phyloP scores from a whole-genome alignment of 2,329 filamentous ascomycete genomes.

The Aspergillus sp. region DNA sequence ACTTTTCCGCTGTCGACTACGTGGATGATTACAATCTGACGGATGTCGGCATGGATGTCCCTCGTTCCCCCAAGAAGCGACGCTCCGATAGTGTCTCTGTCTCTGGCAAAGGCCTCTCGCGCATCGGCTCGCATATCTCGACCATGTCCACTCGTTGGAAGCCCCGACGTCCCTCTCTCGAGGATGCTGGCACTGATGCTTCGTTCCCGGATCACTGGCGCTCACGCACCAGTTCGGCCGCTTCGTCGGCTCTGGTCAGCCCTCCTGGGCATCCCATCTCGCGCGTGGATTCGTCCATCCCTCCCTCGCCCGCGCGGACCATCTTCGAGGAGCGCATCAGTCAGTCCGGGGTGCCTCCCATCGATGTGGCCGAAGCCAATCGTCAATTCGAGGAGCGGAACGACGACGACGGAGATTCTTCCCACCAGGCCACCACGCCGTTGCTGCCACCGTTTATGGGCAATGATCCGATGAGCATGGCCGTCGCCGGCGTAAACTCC shows the following conservation, averaged over 20 bases:
- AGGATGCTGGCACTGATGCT: conserved; percentile 22
- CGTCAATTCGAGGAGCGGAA: conserved; percentile 33
- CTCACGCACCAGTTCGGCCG: conserved; percentile 36
- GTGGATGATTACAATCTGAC: conserved; percentile 40
- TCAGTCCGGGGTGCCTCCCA: conserved; percentile 42
- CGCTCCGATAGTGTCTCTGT: conserved; percentile 38
- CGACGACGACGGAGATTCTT: conserved; percentile 38
- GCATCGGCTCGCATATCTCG: conserved; percentile 60
- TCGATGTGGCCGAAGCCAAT: conserved; percentile 49
- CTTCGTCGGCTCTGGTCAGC: conserved; percentile 33
- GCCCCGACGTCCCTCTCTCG: conserved; percentile 25
- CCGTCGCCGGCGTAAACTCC: conserved; percentile 57
- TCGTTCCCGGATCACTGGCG: conserved; percentile 25
- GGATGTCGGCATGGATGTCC: conserved; percentile 56
- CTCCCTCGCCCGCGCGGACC: conserved; percentile 56
- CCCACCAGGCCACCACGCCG: conserved; percentile 68
- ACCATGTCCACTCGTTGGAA: conserved; percentile 54
- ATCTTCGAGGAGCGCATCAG: conserved; percentile 49
- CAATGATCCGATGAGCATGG: conserved; percentile 40
- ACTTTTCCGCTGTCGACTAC: conserved; percentile 20
- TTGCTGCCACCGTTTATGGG: conserved; percentile 74
- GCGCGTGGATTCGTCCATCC: conserved; percentile 46
- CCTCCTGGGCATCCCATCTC: conserved; percentile 28
- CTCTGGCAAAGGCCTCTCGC: conserved; percentile 47
- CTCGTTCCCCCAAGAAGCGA: conserved; percentile 48